phyloP scores from a whole-genome alignment of 768 basidiomycete species.

The Suillus placidus region DNA sequence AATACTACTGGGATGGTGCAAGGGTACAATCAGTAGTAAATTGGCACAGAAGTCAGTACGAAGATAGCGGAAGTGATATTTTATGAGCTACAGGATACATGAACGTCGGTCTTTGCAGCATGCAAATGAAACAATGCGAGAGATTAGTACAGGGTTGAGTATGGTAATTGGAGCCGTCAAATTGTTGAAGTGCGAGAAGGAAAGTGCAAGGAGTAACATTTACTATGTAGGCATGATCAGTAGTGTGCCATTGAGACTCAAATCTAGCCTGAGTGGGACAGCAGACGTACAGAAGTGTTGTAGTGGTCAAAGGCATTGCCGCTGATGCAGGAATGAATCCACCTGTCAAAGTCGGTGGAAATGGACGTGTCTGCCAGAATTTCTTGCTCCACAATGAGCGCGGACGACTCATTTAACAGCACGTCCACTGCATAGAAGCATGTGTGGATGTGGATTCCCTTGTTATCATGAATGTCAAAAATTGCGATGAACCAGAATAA shows the following conservation, averaged over 20 bases:
- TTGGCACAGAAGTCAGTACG: not conserved
- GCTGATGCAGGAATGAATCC: not conserved
- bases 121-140: no score
- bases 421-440: constrained; percentile 1
- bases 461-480: no score
- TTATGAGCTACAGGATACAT: no score
- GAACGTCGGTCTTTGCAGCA: no score
- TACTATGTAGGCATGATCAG: no score
- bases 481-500: no score
- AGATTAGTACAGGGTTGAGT: no score
- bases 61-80: no score
- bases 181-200: no score
- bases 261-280: no score
- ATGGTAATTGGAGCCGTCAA: no score
- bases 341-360: not conserved
- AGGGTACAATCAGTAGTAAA: not conserved
- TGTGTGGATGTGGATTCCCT: not conserved
- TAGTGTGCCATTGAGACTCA: not conserved
- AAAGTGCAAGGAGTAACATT: no score
- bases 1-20: not conserved
- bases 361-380: not conserved
- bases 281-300: not conserved
- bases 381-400: not conserved
- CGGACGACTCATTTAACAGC: not conserved
- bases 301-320: not conserved